Evolutionary conservation across 2,329 filamentous ascomycete genomes (phyloP).

Genomic region (Hymenoscyphus albidus): DNA sequence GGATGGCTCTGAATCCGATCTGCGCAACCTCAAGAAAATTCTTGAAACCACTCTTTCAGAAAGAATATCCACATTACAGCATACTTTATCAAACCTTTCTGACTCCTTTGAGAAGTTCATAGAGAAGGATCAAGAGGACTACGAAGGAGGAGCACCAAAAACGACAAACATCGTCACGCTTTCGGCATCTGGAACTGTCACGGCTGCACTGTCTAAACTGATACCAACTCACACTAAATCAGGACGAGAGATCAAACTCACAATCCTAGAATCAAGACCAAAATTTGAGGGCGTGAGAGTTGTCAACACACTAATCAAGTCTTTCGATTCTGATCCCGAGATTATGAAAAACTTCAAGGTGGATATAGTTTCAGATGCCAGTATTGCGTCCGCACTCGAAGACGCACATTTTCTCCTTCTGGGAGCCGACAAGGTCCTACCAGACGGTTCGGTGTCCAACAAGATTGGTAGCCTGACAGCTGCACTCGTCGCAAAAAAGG

Average conservation of each 20-base stretch:
- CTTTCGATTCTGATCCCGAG: conserved; percentile 27
- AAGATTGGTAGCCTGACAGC: conserved; percentile 62
- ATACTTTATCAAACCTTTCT: conserved; percentile 11
- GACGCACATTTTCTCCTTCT: conserved; percentile 57
- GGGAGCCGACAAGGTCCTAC: conserved; percentile 60
- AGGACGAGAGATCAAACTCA: conserved; percentile 47
- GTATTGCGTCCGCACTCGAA: conserved; percentile 49
- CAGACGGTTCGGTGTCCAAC: conserved; percentile 58
- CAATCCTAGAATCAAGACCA: conserved; percentile 63
- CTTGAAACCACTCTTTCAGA: conserved; percentile 25
- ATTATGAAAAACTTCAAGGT: conserved; percentile 29
- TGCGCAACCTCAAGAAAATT: neutral
- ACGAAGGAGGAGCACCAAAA: neutral
- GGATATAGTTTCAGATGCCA: conserved; percentile 53
- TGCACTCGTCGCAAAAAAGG: conserved; percentile 44
- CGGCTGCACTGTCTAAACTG: conserved; percentile 39
- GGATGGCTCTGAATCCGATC: neutral
- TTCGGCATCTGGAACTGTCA: conserved; percentile 61
- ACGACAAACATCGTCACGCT: conserved; percentile 50
- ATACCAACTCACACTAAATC: conserved; percentile 38
- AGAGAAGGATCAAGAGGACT: conserved; percentile 13
- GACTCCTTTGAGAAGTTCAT: conserved; percentile 13
- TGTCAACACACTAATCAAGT: conserved; percentile 39
- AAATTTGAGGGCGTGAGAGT: conserved; percentile 61
- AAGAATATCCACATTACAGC: conserved; percentile 18